A percentile compares a stretch with the other conserved stretches of the same genome.
Evolutionary conservation across 345 rosid species (phyloP).

Genomic region (Gossypium arboreum): DNA sequence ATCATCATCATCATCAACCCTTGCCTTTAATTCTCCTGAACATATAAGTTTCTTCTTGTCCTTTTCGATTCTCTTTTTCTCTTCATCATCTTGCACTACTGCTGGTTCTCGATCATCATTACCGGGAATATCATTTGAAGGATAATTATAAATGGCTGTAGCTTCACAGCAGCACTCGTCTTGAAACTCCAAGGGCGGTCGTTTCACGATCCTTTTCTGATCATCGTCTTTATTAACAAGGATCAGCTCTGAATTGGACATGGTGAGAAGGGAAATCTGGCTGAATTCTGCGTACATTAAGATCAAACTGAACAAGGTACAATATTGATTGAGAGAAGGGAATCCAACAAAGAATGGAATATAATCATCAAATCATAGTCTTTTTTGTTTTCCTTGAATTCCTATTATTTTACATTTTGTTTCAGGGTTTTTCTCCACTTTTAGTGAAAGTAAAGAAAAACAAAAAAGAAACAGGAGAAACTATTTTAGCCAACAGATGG

Average conservation of each 20-base stretch:
- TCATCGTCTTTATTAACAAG: constrained; percentile 26
- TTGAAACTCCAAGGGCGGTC: constrained; percentile 18
- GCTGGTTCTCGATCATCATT: not conserved
- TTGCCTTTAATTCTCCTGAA: not conserved
- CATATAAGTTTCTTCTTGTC: not conserved
- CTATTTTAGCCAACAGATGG: too few relatives aligned
- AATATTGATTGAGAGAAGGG: too few relatives aligned
- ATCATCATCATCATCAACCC: constrained; percentile 25
- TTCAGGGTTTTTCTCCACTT: not conserved
- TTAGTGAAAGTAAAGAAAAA: too few relatives aligned
- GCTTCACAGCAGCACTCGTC: not conserved
- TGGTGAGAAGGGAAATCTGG: constrained; percentile 12
- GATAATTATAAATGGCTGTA: not conserved
- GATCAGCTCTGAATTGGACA: constrained; percentile 32
- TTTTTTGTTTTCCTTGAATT: not conserved
- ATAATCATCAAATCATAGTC: not conserved
- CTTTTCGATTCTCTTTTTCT: not conserved
- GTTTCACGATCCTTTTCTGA: constrained; percentile 25
- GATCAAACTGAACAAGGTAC: not conserved
- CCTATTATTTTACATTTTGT: not conserved
- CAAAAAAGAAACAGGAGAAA: too few relatives aligned
- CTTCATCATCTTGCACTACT: not conserved
- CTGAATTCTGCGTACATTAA: constrained; percentile 7
- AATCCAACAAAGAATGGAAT: not conserved
- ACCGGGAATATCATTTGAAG: not conserved